Base-by-base conservation (phyloP, 2,329 filamentous ascomycete species). In the Colletotrichum viniferum region DNA sequence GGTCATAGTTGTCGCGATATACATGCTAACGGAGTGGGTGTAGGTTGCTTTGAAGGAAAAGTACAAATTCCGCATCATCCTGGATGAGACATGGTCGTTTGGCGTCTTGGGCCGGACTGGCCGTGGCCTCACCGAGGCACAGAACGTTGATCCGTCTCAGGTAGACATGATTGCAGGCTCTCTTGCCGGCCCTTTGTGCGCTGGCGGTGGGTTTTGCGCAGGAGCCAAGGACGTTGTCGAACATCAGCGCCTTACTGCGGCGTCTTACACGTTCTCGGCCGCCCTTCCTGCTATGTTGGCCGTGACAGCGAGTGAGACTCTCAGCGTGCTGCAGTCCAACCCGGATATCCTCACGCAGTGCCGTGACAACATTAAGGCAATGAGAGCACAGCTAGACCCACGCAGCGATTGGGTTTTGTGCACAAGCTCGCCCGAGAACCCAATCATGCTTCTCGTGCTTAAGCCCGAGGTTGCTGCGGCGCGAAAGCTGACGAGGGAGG, bases 101-200 rank as follows among this genome's bases (percentile, higher is more conserved):
- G 97, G 96, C 76, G 94, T 98, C 21, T 90, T 99, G 7, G 97
- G 97, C 63, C 91, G 96, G 77, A 98, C 95, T 30, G 97, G 97
- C 24, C 93, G 96, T 68, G 97, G 97, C 74, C 89, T 98, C 52
- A 98, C 97, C 1, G 97, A 99, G 87, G 95, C 96, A 7, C 97
- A 98, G 82, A 98, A 98, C 80, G 96, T 99, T 21, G 97, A 98
- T 83, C 93, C 96, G 1, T 92, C 94, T 12, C 94, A 98, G 82
- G 93, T 99, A 65, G 97, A 99, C 86, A 98, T 99, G 96, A 96
- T 99, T 79, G 91, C 98, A 68, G 97, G 97, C 58, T 98, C 95
- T 43, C 91, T 99, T 61, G 93, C 96, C 14, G 96, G 97, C 3
- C 94, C 96, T 18, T 89, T 99, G 48, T 97, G 96, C 81, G 96